Evolutionary conservation across 192 early-diverging fungal genomes (phyloP).

Genomic region (Gamsiella multidivaricata): DNA sequence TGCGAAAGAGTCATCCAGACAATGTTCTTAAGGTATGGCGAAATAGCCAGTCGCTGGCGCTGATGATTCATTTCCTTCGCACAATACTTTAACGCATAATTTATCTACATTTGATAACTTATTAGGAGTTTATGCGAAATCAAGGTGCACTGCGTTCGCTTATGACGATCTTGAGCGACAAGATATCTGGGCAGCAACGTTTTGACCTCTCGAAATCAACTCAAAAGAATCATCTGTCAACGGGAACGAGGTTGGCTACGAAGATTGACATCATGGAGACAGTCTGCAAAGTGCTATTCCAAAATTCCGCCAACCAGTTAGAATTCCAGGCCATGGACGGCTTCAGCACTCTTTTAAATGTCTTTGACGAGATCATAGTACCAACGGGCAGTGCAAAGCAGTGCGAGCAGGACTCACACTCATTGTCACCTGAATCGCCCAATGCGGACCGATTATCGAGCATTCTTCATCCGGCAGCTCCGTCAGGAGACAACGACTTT

Average conservation of each 20-base stretch:
- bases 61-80: too few species aligned
- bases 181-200: constrained; percentile 6
- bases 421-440: not conserved
- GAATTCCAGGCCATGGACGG: constrained; percentile 53
- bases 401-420: not conserved
- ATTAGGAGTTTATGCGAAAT: constrained; percentile 55
- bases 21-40: constrained; percentile 47
- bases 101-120: not conserved
- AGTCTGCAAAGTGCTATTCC: constrained; percentile 53
- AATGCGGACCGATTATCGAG: not conserved
- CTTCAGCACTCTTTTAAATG: constrained; percentile 32
- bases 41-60: too few species aligned
- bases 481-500: not conserved
- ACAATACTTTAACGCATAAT: too few species aligned
- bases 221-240: constrained; percentile 13
- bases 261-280: constrained; percentile 58
- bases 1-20: constrained; percentile 50
- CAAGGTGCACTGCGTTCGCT: constrained; percentile 50
- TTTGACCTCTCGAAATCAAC: constrained; percentile 9
- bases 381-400: constrained; percentile 1
- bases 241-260: constrained; percentile 35
- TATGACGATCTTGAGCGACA: constrained; percentile 37
- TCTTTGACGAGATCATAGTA: constrained; percentile 51
- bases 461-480: not conserved
- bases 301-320: constrained; percentile 43